Base-by-base conservation (phyloP, 768 basidiomycete genomes). In the Leucocoprinus birnbaumii region DNA sequence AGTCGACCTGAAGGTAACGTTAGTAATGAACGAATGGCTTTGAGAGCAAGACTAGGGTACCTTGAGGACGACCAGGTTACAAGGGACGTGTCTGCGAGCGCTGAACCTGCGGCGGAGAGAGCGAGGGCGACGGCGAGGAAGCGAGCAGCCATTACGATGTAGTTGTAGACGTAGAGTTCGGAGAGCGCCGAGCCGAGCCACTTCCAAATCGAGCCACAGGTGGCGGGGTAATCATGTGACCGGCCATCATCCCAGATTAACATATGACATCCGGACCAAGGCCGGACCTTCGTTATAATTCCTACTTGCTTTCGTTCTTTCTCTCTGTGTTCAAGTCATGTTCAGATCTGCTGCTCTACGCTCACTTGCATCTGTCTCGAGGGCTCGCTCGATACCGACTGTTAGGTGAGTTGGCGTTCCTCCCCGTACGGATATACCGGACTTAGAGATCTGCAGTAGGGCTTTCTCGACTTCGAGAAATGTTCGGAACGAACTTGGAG, bases 31-130 rank as follows among this genome's bases (percentile, higher is more conserved):
- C 38, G 34, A 35, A 48, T 44, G 24, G 38, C 4, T 10, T 2
- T 27, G 34, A 46, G n/a, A n/a, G n/a, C n/a, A n/a, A n/a, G n/a
- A n/a, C n/a, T n/a, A 19, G 58, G 61, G n/a, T 65, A 87, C 89
- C 74, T 76, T 42, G 78, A 72, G 21, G 87, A 87, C 1, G 88
- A 82, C 89, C 90, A 91, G 10, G 82, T 80, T 2, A 91, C 67
- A 13, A 91, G 63, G 8, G 89, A 66, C 0, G 87, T 87, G 54
- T 83, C 74, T 8, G 79, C 80, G 68, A 81, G 88, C 3, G 85
- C 86, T 26, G 78, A 63, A 2, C 73, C 80, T 5, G 78, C 64
- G 4, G 75, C 73, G 37, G 76, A 73, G 37, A 84, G 62, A 19
- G 77, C 73, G 27, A 76, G 68, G 44, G 82, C 67, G 47, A 80